These are phyloP conservation scores for Naganishia onofrii DNA, from an alignment of 768 basidiomycete genomes.

Conservation along the genomic window DNA sequence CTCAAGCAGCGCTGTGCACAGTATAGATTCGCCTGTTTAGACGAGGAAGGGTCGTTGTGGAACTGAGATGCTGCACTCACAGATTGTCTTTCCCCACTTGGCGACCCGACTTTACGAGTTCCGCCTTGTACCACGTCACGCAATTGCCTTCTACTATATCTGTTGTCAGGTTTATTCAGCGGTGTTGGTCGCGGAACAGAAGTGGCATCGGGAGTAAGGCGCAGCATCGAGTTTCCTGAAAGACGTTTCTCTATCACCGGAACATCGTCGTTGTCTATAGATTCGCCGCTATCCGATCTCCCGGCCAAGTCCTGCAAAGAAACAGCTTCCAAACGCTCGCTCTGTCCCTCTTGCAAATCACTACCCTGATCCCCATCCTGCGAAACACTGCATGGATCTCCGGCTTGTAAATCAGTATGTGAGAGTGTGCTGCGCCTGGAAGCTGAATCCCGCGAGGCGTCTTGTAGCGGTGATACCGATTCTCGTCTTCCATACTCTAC, in stretches of 20 bases:
- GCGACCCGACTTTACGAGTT: too few relatives aligned
- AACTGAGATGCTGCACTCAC: background rate
- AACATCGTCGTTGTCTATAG: background rate
- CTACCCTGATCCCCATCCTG: background rate
- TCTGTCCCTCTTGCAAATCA: background rate
- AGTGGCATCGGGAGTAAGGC: background rate
- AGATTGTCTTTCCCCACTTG: too few relatives aligned
- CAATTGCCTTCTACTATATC: too few relatives aligned
- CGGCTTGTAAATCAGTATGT: background rate
- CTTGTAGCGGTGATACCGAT: background rate
- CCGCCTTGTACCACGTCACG: too few relatives aligned
- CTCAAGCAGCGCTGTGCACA: background rate
- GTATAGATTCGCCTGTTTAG: background rate
- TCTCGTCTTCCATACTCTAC: background rate
- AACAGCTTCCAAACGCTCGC: background rate
- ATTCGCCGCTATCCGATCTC: background rate
- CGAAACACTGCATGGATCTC: background rate
- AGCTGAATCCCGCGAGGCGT: background rate
- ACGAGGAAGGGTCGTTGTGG: background rate
- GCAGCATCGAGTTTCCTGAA: background rate
- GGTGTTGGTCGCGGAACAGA: background rate
- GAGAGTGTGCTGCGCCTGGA: background rate
- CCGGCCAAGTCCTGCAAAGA: background rate
- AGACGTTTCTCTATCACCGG: background rate
- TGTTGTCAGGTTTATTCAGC: too few relatives aligned